phyloP scores from a whole-genome alignment of 2,329 filamentous ascomycete species.

The Penicillium sp. region DNA sequence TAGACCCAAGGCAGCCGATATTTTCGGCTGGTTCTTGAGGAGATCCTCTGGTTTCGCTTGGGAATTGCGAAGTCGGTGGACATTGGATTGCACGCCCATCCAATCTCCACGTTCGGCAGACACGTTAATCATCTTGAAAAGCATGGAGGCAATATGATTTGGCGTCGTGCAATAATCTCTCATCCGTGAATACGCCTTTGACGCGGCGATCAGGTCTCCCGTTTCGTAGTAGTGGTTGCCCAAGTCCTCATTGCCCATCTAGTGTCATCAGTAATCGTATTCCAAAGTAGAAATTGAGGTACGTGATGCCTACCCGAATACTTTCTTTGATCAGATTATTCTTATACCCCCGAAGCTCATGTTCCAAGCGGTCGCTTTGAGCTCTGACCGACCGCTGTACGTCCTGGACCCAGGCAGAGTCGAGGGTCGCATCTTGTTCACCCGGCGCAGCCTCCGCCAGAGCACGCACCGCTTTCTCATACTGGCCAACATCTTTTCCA shows the following conservation, averaged over 20 bases:
- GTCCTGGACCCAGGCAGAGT: slow-evolving; percentile 75
- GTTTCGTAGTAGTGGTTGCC: slow-evolving; percentile 80
- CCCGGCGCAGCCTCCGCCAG: slow-evolving; percentile 67
- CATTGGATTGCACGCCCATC: slow-evolving; percentile 66
- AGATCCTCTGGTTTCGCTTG: slow-evolving; percentile 62
- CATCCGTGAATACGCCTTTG: slow-evolving; percentile 83
- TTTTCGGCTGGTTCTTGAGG: slow-evolving; percentile 65
- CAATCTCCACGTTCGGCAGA: slow-evolving; percentile 79
- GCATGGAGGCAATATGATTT: slow-evolving; percentile 82
- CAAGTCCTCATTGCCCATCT: slow-evolving; percentile 96
- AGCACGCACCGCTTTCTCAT: slow-evolving; percentile 69
- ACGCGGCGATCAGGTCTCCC: slow-evolving; percentile 73
- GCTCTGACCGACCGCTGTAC: slow-evolving; percentile 68
- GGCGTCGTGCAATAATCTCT: slow-evolving; percentile 84
- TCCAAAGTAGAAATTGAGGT: not conserved
- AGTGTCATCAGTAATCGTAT: slow-evolving; percentile 14
- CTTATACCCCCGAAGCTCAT: slow-evolving; percentile 88
- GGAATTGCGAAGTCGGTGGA: slow-evolving; percentile 60
- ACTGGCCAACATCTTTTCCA: slow-evolving; percentile 73
- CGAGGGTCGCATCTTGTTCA: slow-evolving; percentile 69
- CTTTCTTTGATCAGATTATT: slow-evolving; percentile 98
- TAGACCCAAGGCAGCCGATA: slow-evolving; percentile 66
- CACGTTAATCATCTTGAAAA: slow-evolving; percentile 76
- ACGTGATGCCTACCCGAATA: slow-evolving; percentile 68
- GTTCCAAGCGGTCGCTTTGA: slow-evolving; percentile 77